A percentile compares a stretch with the other conserved stretches of the same genome.
Evolutionary conservation across 2,329 filamentous ascomycete genomes (phyloP).

Genomic region (Aspergillus unguis): DNA sequence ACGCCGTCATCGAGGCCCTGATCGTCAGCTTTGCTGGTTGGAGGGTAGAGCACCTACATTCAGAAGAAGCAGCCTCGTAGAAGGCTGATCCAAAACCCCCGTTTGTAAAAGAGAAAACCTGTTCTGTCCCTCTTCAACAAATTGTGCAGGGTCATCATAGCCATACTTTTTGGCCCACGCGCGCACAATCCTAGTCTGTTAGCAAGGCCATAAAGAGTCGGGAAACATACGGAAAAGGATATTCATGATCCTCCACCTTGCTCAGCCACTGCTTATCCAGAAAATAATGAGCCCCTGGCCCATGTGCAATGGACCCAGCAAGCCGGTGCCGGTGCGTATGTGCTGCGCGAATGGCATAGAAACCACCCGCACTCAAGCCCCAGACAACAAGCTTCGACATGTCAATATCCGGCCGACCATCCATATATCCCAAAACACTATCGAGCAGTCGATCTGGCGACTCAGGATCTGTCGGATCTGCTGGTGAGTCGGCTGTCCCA

Average conservation of each 20-base stretch:
- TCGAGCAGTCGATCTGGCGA: constrained; percentile 61
- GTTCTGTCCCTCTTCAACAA: constrained; percentile 53
- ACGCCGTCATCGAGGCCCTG: constrained; percentile 62
- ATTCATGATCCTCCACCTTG: constrained; percentile 63
- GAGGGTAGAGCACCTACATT: constrained; percentile 46
- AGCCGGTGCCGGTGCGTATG: constrained; percentile 61
- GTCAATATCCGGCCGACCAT: constrained; percentile 51
- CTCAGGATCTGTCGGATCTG: constrained; percentile 58
- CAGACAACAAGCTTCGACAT: constrained; percentile 58
- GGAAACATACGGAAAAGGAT: constrained; percentile 59
- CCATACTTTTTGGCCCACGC: constrained; percentile 63
- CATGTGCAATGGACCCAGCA: constrained; percentile 59
- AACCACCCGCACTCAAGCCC: constrained; percentile 65
- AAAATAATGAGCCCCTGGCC: constrained; percentile 62
- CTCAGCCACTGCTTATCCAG: constrained; percentile 59
- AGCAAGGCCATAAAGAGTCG: no score
- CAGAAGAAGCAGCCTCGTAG: constrained; percentile 57
- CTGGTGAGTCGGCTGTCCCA: constrained; percentile 65
- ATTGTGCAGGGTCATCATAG: constrained; percentile 55
- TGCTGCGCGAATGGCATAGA: constrained; percentile 65
- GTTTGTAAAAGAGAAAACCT: constrained; percentile 62
- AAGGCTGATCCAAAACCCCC: constrained; percentile 56
- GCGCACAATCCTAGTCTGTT: constrained; percentile 44
- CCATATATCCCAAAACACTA: constrained; percentile 61
- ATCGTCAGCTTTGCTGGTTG: not conserved